These are phyloP conservation scores for Xylaria longipes DNA, from an alignment of 495 filamentous ascomycete species.

Conservation along the genomic window DNA sequence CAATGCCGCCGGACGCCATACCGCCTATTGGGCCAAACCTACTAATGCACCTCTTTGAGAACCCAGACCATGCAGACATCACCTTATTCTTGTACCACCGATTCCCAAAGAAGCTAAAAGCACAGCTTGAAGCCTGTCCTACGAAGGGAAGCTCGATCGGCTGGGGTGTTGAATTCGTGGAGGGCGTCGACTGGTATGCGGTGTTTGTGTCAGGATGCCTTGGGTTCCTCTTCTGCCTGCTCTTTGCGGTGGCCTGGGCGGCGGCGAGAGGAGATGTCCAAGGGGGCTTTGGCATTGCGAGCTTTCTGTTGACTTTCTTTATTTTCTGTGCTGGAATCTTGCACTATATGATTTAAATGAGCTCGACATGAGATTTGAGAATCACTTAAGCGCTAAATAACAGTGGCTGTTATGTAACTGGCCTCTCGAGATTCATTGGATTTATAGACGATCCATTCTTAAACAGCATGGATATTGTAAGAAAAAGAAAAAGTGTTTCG, in stretches of 20 bases:
- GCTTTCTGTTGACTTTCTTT: slow-evolving; percentile 13
- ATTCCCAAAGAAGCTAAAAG: slow-evolving; percentile 12
- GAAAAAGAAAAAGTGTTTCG: no score
- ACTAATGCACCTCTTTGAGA: slow-evolving; percentile 18
- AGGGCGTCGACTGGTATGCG: slow-evolving; percentile 17
- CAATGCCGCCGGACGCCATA: slow-evolving; percentile 12
- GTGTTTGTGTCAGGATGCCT: slow-evolving; percentile 2
- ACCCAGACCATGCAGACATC: slow-evolving; percentile 17
- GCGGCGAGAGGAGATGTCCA: slow-evolving; percentile 14
- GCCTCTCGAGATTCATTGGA: no score
- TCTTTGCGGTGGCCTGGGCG: slow-evolving; percentile 4
- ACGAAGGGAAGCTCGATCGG: slow-evolving; percentile 18
- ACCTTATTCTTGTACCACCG: slow-evolving; percentile 11
- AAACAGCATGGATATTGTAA: no score
- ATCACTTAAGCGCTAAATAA: no score
- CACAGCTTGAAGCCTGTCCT: slow-evolving; percentile 19
- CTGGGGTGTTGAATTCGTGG: slow-evolving; percentile 13
- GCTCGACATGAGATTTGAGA: no score
- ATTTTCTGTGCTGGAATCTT: slow-evolving; percentile 4
- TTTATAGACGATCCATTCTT: no score
- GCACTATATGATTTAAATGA: slow-evolving; percentile 10
- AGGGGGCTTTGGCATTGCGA: slow-evolving; percentile 16
- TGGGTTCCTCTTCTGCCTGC: slow-evolving; percentile 13
- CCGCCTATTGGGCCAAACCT: slow-evolving; percentile 16
- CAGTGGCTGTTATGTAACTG: no score